Conservation (phyloP, 805 yeast genomes). For the Helenozyma rhizophorensis region DNA sequence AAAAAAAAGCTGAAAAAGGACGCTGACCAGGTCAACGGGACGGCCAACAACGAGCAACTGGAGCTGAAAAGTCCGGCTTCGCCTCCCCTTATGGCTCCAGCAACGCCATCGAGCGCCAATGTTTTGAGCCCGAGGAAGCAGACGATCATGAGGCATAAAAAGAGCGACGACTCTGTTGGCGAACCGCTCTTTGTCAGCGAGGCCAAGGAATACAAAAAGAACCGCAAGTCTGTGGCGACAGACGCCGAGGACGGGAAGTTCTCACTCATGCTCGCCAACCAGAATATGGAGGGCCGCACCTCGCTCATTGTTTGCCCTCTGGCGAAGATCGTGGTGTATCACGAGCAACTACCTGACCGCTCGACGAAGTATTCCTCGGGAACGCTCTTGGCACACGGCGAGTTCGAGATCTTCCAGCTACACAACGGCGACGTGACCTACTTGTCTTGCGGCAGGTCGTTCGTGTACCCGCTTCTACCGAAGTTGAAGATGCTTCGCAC, state of each 20-base stretch:
- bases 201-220: conserved; percentile 21
- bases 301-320: conserved; percentile 29
- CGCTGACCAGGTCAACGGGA: no score
- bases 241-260: conserved; percentile 9
- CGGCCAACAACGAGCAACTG: no score
- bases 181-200: conserved; percentile 21
- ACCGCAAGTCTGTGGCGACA: conserved; percentile 10
- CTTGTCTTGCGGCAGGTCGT: conserved; percentile 58
- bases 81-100: no score
- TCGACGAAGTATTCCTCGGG: conserved; percentile 27
- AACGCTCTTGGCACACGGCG: conserved; percentile 56
- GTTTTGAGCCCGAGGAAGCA: conserved; percentile 39
- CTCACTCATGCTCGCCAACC: conserved; percentile 10
- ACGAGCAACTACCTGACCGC: conserved; percentile 24
- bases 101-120: no score
- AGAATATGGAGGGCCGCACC: conserved; percentile 33
- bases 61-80: no score
- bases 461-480: conserved; percentile 72
- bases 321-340: conserved; percentile 33
- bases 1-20: not conserved
- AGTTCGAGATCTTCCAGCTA: conserved; percentile 54
- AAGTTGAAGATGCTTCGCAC: conserved; percentile 54
- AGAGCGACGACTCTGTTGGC: conserved; percentile 20
- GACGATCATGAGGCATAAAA: conserved; percentile 35
- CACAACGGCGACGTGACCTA: conserved; percentile 56